Evolutionary conservation across 192 early-diverging fungal species (phyloP), one percentile per base, ranked within the genome.

Genomic region (Coemansia furcata): DNA sequence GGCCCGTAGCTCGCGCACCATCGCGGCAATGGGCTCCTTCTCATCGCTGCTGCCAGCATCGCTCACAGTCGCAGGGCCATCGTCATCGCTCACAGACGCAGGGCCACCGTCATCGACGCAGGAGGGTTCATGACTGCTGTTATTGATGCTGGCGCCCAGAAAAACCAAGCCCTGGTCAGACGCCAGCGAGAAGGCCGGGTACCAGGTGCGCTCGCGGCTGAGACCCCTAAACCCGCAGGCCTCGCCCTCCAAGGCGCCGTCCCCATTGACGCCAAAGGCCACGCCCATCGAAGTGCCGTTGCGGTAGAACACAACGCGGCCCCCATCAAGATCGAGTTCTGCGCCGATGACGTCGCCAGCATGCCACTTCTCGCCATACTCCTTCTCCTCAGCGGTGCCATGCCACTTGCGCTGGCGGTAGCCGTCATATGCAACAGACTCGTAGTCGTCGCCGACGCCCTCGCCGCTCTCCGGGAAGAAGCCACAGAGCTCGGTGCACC

Each of bases 391-490:
- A 12, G 78, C 65, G 7, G 65, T 62, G 4, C 75, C 80, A 36
- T 67, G 66, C 80, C 80, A 82, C 58, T 74, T 77, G 71, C 71
- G 71, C 39, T 43, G 60, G 15, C 80, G 63, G 35, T 60, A 61
- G 6, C 80, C 80, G 42, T 82, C 80, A 38, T 82, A 82, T 0
- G 75, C 67, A 10, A 82, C 60, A 11, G 71, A 74, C 72, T 77
- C 71, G 50, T 42, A 67, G 65, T 82, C 80, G 11, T 82, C 80
- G 65, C 80, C 80, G 2, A 82, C 80, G 35, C 80, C 80, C 39
- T 77, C 63, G 21, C 80, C 80, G 63, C 76, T 82, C 66, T 77
- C 80, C 0, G 80, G 80, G 19, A 67, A 73, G 30, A 82, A 82
- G 3, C 55, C 63, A 37, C 80, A 82, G 43, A 38, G 62, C 46